These are phyloP conservation scores for Stereocaulon alpinum DNA, from an alignment of 495 filamentous ascomycete genomes.

Conservation along the genomic window DNA sequence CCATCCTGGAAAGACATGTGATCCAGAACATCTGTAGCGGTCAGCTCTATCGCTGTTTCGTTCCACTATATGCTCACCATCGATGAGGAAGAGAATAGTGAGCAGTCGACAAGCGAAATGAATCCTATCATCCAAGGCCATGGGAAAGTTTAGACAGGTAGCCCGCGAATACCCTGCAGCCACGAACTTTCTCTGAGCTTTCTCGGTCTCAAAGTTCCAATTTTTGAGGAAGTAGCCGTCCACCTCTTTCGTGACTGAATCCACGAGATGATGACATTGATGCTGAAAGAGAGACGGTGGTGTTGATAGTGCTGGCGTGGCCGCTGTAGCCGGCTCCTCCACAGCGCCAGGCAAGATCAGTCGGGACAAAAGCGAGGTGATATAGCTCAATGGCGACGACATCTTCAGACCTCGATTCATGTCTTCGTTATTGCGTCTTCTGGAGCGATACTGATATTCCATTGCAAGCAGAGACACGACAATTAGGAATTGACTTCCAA, in stretches of 20 bases:
- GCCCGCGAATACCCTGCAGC: slow-evolving; percentile 28
- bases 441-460: neutral
- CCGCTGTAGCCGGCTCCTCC: slow-evolving; percentile 1
- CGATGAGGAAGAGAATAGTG: slow-evolving; percentile 29
- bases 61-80: slow-evolving; percentile 23
- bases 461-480: neutral
- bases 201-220: slow-evolving; percentile 26
- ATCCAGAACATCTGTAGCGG: slow-evolving; percentile 29
- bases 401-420: neutral
- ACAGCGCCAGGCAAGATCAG: neutral
- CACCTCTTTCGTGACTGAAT: slow-evolving; percentile 21
- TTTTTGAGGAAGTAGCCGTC: slow-evolving; percentile 30
- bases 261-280: slow-evolving; percentile 19
- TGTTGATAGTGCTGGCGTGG: slow-evolving; percentile 3
- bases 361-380: neutral
- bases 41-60: neutral
- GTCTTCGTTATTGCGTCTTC: neutral
- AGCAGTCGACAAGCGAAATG: slow-evolving; percentile 27
- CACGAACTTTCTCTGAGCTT: slow-evolving; percentile 26
- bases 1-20: slow-evolving; percentile 35
- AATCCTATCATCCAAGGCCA: slow-evolving; percentile 29
- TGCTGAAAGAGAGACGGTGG: slow-evolving; percentile 28
- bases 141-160: slow-evolving; percentile 31
- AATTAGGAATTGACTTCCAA: neutral
- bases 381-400: neutral